phyloP scores from a whole-genome alignment of 768 basidiomycete species.

The Hebeloma cylindrosporum region DNA sequence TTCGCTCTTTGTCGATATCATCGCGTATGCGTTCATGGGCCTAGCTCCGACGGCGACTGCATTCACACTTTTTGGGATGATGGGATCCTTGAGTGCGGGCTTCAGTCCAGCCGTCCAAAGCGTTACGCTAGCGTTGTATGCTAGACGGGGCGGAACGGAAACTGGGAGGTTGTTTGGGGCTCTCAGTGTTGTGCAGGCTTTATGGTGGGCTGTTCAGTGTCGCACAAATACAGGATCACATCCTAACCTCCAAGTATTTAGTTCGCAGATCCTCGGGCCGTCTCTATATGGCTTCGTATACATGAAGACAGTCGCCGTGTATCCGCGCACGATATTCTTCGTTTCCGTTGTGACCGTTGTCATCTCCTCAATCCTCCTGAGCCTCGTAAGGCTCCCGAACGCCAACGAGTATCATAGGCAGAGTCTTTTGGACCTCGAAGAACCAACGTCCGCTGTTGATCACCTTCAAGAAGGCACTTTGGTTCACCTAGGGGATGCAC shows the following conservation, averaged over 20 bases:
- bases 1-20: constrained; percentile 58
- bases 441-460: neutral
- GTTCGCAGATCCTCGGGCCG: constrained; percentile 70
- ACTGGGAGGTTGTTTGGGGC: constrained; percentile 79
- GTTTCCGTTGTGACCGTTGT: constrained; percentile 42
- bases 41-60: constrained; percentile 43
- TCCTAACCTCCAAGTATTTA: constrained; percentile 24
- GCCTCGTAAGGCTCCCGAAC: constrained; percentile 44
- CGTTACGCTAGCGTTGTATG: constrained; percentile 68
- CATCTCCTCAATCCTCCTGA: constrained; percentile 45
- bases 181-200: constrained; percentile 68
- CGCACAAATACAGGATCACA: neutral
- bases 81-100: constrained; percentile 61
- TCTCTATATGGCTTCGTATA: constrained; percentile 72
- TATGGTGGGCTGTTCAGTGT: constrained; percentile 43
- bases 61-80: constrained; percentile 51
- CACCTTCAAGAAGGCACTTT: constrained; percentile 10
- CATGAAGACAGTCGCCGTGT: constrained; percentile 64
- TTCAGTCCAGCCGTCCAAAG: constrained; percentile 69
- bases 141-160: constrained; percentile 55
- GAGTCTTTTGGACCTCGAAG: constrained; percentile 13
- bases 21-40: constrained; percentile 51
- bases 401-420: constrained; percentile 10
- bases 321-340: constrained; percentile 71
- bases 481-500: no score